A percentile compares a stretch with the other conserved stretches of the same genome.
Evolutionary conservation across 1,284 basidiomycete genomes (phyloP).

Genomic region (Irpex rosettiformis): DNA sequence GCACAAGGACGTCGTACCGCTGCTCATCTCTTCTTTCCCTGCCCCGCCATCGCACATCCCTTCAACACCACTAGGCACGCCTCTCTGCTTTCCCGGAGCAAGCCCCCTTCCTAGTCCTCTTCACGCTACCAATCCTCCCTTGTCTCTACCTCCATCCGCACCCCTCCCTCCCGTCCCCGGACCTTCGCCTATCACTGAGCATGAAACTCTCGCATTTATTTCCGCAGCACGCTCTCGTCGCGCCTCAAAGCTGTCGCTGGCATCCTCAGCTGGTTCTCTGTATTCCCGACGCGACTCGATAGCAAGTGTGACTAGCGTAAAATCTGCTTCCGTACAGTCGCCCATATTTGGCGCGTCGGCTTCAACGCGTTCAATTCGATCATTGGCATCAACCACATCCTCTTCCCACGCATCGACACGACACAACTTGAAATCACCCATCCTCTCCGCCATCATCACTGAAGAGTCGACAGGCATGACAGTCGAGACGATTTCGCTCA

Average conservation of each 20-base stretch:
- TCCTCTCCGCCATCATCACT: constrained; percentile 15
- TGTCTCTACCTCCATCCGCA: constrained; percentile 40
- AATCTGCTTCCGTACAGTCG: constrained; percentile 16
- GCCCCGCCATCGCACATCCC: constrained; percentile 49
- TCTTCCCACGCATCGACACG: constrained; percentile 19
- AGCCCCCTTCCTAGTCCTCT: constrained; percentile 15
- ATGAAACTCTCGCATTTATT: constrained; percentile 42
- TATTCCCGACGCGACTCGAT: constrained; percentile 30
- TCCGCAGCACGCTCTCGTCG: constrained; percentile 33
- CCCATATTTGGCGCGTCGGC: constrained; percentile 17
- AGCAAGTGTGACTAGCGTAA: constrained; percentile 20
- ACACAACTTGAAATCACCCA: constrained; percentile 21
- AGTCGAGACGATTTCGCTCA: constrained; percentile 23
- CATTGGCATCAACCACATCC: constrained; percentile 27
- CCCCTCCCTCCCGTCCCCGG: constrained; percentile 52
- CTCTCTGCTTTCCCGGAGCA: constrained; percentile 6
- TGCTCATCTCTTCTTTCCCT: constrained; percentile 49
- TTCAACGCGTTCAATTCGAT: constrained; percentile 27
- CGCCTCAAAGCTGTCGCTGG: constrained; percentile 31
- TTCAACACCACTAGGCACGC: constrained; percentile 26
- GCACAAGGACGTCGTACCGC: constrained; percentile 29
- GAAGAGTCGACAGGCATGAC: constrained; percentile 16
- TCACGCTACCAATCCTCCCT: constrained; percentile 33
- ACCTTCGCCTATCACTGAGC: constrained; percentile 43
- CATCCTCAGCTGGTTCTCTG: constrained; percentile 23